Conservation (phyloP, 108 stramenopile genomes). For the Skeletonema potamos region DNA sequence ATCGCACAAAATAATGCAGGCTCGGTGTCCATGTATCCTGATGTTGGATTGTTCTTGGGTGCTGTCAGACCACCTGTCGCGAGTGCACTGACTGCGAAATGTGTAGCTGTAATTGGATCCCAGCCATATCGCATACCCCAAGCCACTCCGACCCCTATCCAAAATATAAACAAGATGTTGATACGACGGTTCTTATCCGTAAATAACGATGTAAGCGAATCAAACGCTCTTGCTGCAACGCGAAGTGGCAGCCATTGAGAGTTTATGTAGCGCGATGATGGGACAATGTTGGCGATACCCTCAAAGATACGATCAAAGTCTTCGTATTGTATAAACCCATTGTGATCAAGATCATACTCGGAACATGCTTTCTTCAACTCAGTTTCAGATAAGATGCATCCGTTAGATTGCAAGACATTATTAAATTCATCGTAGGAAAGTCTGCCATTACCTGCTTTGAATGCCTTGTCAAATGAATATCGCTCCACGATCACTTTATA, state of each 20-base stretch:
- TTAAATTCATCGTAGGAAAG: constrained; percentile 36
- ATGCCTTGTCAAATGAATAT: constrained; percentile 37
- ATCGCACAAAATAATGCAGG: constrained; percentile 53
- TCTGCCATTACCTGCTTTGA: constrained; percentile 22
- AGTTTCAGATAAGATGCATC: not conserved
- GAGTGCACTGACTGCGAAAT: constrained; percentile 57
- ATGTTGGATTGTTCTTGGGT: constrained; percentile 29
- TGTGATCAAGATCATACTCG: not conserved
- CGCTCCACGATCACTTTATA: constrained; percentile 45
- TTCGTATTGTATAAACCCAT: not conserved
- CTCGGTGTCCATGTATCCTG: constrained; percentile 43
- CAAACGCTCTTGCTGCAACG: not conserved
- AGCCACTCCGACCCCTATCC: constrained; percentile 4
- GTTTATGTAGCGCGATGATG: not conserved
- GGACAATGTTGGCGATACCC: not conserved
- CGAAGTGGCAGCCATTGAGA: not conserved
- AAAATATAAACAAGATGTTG: constrained; percentile 1
- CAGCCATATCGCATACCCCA: constrained; percentile 1
- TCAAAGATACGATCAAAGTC: not conserved
- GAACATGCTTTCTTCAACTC: not conserved
- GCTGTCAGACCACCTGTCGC: constrained; percentile 64
- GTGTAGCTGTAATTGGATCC: constrained; percentile 25
- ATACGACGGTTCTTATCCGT: constrained; percentile 1
- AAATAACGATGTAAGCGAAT: not conserved
- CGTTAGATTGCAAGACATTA: constrained; percentile 10